Base-by-base conservation (phyloP, 495 filamentous ascomycete species). In the Hypoxylon trugodes region DNA sequence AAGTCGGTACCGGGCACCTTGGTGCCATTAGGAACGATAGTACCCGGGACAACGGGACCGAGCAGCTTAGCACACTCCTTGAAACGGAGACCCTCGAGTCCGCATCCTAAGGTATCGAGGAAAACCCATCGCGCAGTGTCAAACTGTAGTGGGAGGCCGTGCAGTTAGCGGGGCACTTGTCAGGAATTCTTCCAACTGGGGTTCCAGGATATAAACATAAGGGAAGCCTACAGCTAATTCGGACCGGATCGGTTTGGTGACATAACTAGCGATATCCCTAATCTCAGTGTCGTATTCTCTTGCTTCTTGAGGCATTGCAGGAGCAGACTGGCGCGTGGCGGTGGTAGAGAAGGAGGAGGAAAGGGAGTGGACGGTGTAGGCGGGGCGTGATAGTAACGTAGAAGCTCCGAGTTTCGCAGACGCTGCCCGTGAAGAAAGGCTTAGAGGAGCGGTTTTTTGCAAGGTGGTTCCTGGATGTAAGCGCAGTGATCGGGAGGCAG, bases 91-190 rank as follows among this genome's bases (percentile, higher is more conserved):
- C 91, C 95, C 80, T 97, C 93, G 28, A 98, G 86, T 62, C 95
- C 95, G 76, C 95, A 98, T 69, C 95, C 95, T 6, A 98, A 86
- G 28, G 96, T 98, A 76, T 98, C 95, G 62, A 98, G 86, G 79
- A 95, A 90, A 21, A 93, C 90, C 73, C 91, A 88, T 73, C 90
- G 86, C 47, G 91, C 91, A 18, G 94, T 98, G 75, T 98, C 94
- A 69, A 89, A 96, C 94, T 98, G 73, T 65, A 61, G 18, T 5
- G n/a, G n/a, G n/a, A n/a, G 42, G 45, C 72, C 48, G 43, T 30
- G 38, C 55, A 55, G 59, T 72, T 69, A 74, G 69, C 42, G 55
- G 26, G 48, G 43, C 41, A 38, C 22, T 10, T 22, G 25, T 2
- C 45, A 37, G 15, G 15, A n/a, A 30, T 12, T 35, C 33, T 22